These are phyloP conservation scores for Cinnamomum chago DNA, from an alignment of 164 flowering plant genomes.

Conservation along the genomic window DNA sequence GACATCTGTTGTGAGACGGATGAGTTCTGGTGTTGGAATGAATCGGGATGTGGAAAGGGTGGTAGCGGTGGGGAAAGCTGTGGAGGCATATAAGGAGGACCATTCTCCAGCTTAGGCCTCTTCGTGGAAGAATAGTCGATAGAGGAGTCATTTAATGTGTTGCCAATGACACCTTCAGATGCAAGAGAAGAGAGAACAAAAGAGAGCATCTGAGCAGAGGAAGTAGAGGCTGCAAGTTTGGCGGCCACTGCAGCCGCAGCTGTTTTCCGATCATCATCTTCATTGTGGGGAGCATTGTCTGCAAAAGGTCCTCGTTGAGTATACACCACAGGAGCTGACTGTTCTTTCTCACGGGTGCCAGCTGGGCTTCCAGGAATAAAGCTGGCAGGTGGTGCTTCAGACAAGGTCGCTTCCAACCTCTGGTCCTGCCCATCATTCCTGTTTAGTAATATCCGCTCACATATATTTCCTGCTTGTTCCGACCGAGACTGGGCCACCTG, in stretches of 20 bases:
- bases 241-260: conserved; percentile 94
- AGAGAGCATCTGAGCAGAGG: conserved; percentile 96
- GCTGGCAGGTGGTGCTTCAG: conserved; percentile 24
- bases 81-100: conserved; percentile 38
- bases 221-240: conserved; percentile 79
- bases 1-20: conserved; percentile 24
- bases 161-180: conserved; percentile 66
- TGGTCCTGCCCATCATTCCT: conserved; percentile 31
- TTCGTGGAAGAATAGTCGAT: conserved; percentile 55
- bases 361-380: conserved; percentile 22
- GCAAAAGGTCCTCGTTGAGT: conserved; percentile 31
- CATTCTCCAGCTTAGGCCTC: conserved; percentile 59
- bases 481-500: conserved; percentile 63
- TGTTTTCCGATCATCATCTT: conserved; percentile 65
- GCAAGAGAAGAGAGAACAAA: conserved; percentile 83
- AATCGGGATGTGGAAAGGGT: conserved; percentile 39
- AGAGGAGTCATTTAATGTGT: conserved; percentile 39
- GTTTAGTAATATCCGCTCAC: conserved; percentile 31
- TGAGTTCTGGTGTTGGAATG: conserved; percentile 28
- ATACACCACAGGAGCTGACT: conserved; percentile 53
- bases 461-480: conserved; percentile 42
- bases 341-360: conserved; percentile 37
- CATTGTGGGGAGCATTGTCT: conserved; percentile 25
- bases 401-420: conserved; percentile 29
- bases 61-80: conserved; percentile 40